These are phyloP conservation scores for Penicillium cinerascens DNA, from an alignment of 495 filamentous ascomycete species.

Conservation along the genomic window DNA sequence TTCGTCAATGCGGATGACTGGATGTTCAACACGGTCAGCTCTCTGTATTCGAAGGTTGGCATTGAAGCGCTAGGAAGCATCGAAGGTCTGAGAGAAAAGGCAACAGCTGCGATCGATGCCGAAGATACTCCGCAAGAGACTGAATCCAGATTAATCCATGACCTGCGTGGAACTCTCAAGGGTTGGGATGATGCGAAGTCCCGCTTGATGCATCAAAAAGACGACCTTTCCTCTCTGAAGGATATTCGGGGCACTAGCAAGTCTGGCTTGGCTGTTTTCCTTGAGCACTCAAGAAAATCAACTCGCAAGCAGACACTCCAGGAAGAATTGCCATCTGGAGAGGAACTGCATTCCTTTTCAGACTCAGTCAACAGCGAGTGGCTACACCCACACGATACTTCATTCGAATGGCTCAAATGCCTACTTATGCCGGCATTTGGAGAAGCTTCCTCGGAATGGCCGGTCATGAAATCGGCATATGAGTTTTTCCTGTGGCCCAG, in stretches of 20 bases:
- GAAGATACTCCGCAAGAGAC: constrained; percentile 16
- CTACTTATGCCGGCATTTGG: constrained; percentile 48
- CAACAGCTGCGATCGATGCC: constrained; percentile 14
- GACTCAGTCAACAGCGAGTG: constrained; percentile 50
- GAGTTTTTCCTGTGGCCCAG: constrained; percentile 65
- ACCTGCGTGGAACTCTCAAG: constrained; percentile 52
- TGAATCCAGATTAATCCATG: constrained; percentile 40
- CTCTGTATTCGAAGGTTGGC: constrained; percentile 64
- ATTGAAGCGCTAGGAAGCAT: constrained; percentile 50
- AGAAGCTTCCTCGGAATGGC: constrained; percentile 18
- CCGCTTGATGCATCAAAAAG: constrained; percentile 52
- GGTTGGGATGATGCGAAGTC: constrained; percentile 60
- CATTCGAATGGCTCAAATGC: constrained; percentile 61
- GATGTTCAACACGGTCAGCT: constrained; percentile 66
- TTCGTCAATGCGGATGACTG: constrained; percentile 70
- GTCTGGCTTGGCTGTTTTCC: constrained; percentile 67
- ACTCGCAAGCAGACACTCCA: constrained; percentile 48
- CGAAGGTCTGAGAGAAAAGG: constrained; percentile 34
- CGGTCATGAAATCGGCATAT: constrained; percentile 53
- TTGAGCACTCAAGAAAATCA: constrained; percentile 70
- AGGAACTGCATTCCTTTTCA: constrained; percentile 55
- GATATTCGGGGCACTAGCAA: constrained; percentile 44
- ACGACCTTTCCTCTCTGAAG: constrained; percentile 49
- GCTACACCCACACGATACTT: constrained; percentile 59
- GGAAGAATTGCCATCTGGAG: constrained; percentile 52